phyloP scores from a whole-genome alignment of 441 rosid species.

The Syzygium malaccense region DNA sequence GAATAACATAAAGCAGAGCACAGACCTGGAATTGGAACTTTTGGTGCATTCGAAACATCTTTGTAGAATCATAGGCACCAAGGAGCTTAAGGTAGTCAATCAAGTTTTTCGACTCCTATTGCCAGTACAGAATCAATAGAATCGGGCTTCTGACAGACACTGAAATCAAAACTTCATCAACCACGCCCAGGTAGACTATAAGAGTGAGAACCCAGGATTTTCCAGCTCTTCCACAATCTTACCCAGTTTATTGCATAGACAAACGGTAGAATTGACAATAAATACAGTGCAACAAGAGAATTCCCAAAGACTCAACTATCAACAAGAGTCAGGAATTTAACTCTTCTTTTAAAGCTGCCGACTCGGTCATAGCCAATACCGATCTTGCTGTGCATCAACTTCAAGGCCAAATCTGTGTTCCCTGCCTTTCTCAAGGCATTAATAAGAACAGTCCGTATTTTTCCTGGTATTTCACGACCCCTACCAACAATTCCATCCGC shows the following conservation, averaged over 20 bases:
- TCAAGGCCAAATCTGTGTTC: slow-evolving; percentile 72
- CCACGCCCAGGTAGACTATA: background rate
- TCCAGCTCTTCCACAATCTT: background rate
- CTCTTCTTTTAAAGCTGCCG: slow-evolving; percentile 69
- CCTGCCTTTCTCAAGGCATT: slow-evolving; percentile 97
- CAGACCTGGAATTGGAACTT: background rate
- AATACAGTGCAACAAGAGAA: background rate
- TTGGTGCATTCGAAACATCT: background rate
- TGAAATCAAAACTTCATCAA: background rate
- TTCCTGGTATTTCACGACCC: slow-evolving; percentile 90
- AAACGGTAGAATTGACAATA: background rate
- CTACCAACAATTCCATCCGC: slow-evolving; percentile 87
- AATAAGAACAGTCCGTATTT: slow-evolving; percentile 59
- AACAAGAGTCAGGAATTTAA: slow-evolving; percentile 58
- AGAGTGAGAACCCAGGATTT: background rate
- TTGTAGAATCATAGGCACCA: background rate
- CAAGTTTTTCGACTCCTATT: background rate
- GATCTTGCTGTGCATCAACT: slow-evolving; percentile 90
- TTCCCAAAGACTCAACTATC: slow-evolving; percentile 25
- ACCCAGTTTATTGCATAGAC: background rate
- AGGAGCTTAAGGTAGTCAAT: background rate
- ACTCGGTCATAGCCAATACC: slow-evolving; percentile 81
- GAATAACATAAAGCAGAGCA: background rate
- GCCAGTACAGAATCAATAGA: background rate
- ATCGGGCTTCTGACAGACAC: background rate